Evolutionary conservation across 1,284 basidiomycete species (phyloP).

Genomic region (Kalmanozyma brasiliensis): DNA sequence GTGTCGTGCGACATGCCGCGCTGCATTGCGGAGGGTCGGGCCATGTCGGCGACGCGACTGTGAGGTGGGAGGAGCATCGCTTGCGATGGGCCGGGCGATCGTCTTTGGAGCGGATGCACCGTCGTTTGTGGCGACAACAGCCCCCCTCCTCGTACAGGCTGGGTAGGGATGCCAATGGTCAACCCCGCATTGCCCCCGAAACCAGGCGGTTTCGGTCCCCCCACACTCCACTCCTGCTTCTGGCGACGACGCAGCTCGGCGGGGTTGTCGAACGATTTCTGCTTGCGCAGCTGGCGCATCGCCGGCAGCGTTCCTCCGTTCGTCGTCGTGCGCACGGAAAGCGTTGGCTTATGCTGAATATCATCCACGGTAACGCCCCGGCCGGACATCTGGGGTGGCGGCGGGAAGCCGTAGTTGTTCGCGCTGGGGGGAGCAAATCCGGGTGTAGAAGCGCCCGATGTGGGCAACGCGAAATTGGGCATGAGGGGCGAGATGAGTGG

Average conservation of each 20-base stretch:
- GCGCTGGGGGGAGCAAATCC: conserved; percentile 14
- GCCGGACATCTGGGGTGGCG: conserved; percentile 6
- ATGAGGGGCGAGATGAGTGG: conserved; percentile 38
- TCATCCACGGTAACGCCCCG: conserved; percentile 28
- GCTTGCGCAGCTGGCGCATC: conserved; percentile 43
- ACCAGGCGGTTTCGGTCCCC: conserved; percentile 32
- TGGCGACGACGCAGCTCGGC: conserved; percentile 45
- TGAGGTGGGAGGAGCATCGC: conserved; percentile 16
- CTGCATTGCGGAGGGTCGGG: conserved; percentile 19
- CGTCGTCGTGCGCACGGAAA: conserved; percentile 1
- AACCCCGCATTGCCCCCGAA: conserved; percentile 23
- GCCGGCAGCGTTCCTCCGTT: conserved; percentile 4
- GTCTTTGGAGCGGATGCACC: conserved; percentile 11
- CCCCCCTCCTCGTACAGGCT: conserved; percentile 11
- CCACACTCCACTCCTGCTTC: conserved; percentile 42
- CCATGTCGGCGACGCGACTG: conserved; percentile 19
- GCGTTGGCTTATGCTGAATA: conserved; percentile 36
- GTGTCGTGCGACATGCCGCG: conserved; percentile 28
- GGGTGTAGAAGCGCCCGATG: conserved; percentile 26
- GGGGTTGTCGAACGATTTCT: conserved; percentile 49
- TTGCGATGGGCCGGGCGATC: conserved; percentile 8
- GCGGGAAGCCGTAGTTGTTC: conserved; percentile 22
- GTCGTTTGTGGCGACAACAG: conserved; percentile 24
- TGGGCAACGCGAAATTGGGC: conserved; percentile 35
- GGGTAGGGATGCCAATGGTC: conserved; percentile 36